Percentiles rank a stretch among this genome's conserved stretches.
These are phyloP conservation scores for Didymella pinodella DNA, from an alignment of 2,329 filamentous ascomycete genomes.

Conservation along the genomic window DNA sequence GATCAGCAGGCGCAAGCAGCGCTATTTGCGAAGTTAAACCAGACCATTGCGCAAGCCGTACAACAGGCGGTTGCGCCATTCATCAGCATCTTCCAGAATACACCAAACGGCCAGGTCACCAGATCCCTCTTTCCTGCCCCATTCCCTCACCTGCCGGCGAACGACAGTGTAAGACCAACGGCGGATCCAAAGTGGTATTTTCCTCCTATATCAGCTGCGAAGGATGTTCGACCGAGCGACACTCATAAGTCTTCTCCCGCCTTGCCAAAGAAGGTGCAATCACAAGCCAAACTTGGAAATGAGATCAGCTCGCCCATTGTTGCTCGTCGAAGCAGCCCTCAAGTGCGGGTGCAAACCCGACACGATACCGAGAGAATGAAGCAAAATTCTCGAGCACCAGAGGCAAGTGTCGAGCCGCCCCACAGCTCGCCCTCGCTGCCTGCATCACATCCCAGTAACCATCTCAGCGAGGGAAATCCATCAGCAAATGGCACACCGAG, in stretches of 20 bases:
- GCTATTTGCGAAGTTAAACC: conserved; percentile 34
- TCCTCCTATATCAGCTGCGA: conserved; percentile 23
- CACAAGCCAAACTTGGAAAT: not conserved
- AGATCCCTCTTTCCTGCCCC: conserved; percentile 11
- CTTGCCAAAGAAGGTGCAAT: not conserved
- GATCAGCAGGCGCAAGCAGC: conserved; percentile 40
- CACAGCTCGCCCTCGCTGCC: conserved; percentile 5
- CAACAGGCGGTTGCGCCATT: conserved; percentile 38
- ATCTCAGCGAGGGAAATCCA: not conserved
- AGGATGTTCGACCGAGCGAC: not conserved
- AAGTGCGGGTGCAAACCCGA: conserved; percentile 24
- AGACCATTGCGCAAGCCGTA: conserved; percentile 36
- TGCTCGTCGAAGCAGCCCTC: conserved; percentile 23
- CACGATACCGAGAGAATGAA: not conserved
- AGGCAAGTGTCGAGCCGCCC: not conserved
- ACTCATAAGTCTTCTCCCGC: conserved; percentile 5
- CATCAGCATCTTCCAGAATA: conserved; percentile 25
- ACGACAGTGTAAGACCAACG: conserved; percentile 31
- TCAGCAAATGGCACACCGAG: not conserved
- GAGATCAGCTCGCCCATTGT: conserved; percentile 6
- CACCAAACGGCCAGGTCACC: conserved; percentile 17
- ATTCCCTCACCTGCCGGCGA: conserved; percentile 14
- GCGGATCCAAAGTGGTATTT: conserved; percentile 42
- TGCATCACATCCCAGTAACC: not conserved
- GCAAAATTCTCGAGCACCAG: not conserved